A percentile compares a stretch with the other conserved stretches of the same genome.
Conservation (phyloP, 768 basidiomycete genomes). For the Exidia glandulosa region DNA sequence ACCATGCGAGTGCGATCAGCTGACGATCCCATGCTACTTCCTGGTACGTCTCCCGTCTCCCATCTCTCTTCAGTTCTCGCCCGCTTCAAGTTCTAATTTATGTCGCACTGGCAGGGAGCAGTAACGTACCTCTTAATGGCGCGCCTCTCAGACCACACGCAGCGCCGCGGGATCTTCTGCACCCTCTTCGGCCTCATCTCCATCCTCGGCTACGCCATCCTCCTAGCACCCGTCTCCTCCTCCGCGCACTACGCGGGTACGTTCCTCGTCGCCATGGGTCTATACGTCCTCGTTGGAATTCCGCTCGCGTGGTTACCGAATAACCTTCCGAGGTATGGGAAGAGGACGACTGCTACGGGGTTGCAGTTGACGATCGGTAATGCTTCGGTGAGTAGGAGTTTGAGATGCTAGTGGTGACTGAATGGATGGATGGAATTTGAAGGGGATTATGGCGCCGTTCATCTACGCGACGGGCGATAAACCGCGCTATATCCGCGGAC, state of each 20-base stretch:
- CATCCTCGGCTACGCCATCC: not conserved
- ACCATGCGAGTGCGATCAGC: not conserved
- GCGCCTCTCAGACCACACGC: not conserved
- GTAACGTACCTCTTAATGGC: not conserved
- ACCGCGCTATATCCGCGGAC: not conserved
- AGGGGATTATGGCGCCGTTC: slow-evolving; percentile 5
- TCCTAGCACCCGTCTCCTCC: not conserved
- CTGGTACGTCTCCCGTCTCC: not conserved
- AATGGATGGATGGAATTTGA: too few relatives aligned
- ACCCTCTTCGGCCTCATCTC: not conserved
- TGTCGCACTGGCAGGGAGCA: not conserved
- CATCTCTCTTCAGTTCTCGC: not conserved
- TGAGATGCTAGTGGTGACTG: not conserved
- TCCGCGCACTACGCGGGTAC: not conserved
- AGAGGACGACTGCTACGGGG: slow-evolving; percentile 1
- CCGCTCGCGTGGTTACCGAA: not conserved
- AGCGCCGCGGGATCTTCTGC: not conserved
- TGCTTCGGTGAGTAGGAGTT: not conserved
- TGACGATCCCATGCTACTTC: not conserved
- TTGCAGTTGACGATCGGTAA: slow-evolving; percentile 4
- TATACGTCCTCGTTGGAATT: slow-evolving; percentile 2
- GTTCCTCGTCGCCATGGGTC: slow-evolving; percentile 2
- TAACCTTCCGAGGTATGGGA: slow-evolving; percentile 2
- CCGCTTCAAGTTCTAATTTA: not conserved
- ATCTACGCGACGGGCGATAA: not conserved